A percentile compares a stretch with the other conserved stretches of the same genome.
These are phyloP conservation scores for Hordeum vulgare DNA, from an alignment of 176 grass and related monocot species.

Conservation along the genomic window MorexV3_pseudomolecules_assembly NC_058520.1:26717226-26717725, in stretches of 20 bases:
- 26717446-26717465: neutral
- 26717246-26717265: slow-evolving; percentile 1
- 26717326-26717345: neutral
- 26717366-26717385: slow-evolving; percentile 14
- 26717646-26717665: too few relatives aligned
- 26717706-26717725: too few relatives aligned
- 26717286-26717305: neutral
- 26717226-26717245: slow-evolving; percentile 35
- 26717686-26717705: too few relatives aligned
- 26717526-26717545: too few relatives aligned
- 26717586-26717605: too few relatives aligned
- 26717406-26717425: neutral
- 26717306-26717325: neutral
- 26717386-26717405: neutral
- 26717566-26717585: too few relatives aligned
- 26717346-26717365: neutral
- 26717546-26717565: too few relatives aligned
- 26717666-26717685: too few relatives aligned
- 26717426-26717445: neutral
- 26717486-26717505: neutral
- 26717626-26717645: too few relatives aligned
- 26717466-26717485: neutral
- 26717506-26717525: neutral
- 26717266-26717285: neutral
- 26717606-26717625: too few relatives aligned